A percentile compares a stretch with the other conserved stretches of the same genome.
phyloP scores from a whole-genome alignment of 768 basidiomycete species.

The Holtermanniella nyarrowii region DNA sequence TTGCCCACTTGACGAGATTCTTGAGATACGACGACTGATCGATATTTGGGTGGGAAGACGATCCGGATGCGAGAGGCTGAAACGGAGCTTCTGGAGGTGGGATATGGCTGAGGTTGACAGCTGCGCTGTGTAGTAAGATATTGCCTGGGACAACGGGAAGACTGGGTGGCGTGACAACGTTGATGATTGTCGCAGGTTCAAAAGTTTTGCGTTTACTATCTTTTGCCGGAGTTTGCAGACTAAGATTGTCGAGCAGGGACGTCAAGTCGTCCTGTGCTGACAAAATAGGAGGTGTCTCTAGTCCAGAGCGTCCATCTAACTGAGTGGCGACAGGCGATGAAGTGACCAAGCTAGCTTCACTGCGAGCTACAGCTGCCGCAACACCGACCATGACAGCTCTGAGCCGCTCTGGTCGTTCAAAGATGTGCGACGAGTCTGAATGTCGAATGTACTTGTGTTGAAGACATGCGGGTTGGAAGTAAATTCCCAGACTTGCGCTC shows the following conservation, averaged over 20 bases:
- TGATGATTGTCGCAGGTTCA: constrained; percentile 6
- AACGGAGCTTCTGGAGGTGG: constrained; percentile 22
- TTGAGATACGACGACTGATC: constrained; percentile 25
- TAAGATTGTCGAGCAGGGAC: constrained; percentile 14
- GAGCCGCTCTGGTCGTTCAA: constrained; percentile 85
- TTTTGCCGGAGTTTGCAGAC: neutral
- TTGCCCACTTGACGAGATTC: constrained; percentile 30
- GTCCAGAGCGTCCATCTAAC: neutral
- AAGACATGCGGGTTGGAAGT: constrained; percentile 40
- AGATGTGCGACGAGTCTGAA: constrained; percentile 59
- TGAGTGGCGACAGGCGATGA: neutral
- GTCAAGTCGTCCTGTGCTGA: constrained; percentile 18
- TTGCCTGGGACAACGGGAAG: constrained; percentile 15
- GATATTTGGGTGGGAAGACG: neutral
- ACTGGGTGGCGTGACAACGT: constrained; percentile 17
- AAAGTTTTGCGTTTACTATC: constrained; percentile 1
- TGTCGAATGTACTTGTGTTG: constrained; percentile 58
- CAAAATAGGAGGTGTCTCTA: neutral
- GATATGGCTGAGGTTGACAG: constrained; percentile 30
- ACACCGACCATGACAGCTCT: constrained; percentile 74
- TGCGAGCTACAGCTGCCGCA: constrained; percentile 62
- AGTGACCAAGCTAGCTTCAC: constrained; percentile 46
- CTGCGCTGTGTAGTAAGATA: constrained; percentile 28
- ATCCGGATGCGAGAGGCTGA: constrained; percentile 4
- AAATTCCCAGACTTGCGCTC: constrained; percentile 35